Base-by-base conservation (phyloP, 331 rosid species). In the Malus hybrid region DNA sequence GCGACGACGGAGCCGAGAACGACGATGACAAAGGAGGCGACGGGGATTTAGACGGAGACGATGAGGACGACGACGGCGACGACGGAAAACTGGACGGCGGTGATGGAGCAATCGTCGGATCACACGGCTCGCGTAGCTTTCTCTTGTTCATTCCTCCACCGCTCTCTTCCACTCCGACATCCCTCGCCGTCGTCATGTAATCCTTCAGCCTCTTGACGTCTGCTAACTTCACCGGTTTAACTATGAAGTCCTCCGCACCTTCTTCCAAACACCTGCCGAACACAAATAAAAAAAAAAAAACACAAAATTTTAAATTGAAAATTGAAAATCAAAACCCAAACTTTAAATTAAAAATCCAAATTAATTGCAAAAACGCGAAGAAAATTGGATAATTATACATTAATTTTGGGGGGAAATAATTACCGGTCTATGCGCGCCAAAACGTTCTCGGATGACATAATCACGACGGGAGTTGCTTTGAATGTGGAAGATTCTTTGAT, bases 201-300 rank as follows among this genome's bases (percentile, higher is more conserved):
- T 85, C 86, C 66, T 73, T 81, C 55, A 94, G 85, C 48, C 97
- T 85, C 71, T 87, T 85, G 80, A 94, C 97, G 61, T 94, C 99
- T 1, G 99, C 79, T 78, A 94, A 60, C 74, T 94, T 90, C 88
- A 94, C 97, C 22, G 99, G 99, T 66, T 94, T 94, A 82, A 94
- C 93, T 85, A 94, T 86, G 80, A 92, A 94, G 82, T 92, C 99
- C 78, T 94, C 96, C 22, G 99, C 99, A 2, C 99, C 99, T 87
- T 94, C 96, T 80, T 94, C 99, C 78, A 94, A 87, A 72, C 99
- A 93, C 70, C 97, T 93, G 63, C 3, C 39, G 12, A 36, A 44
- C 57, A 32, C 2, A 29, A 24, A 24, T n/a, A 24, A 39, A 39
- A 39, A 9, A 39, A 10, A 3, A 10, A 7, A 36, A 7, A 7